phyloP scores from a whole-genome alignment of 495 filamentous ascomycete species.

The Bathelium albidoporum region DNA sequence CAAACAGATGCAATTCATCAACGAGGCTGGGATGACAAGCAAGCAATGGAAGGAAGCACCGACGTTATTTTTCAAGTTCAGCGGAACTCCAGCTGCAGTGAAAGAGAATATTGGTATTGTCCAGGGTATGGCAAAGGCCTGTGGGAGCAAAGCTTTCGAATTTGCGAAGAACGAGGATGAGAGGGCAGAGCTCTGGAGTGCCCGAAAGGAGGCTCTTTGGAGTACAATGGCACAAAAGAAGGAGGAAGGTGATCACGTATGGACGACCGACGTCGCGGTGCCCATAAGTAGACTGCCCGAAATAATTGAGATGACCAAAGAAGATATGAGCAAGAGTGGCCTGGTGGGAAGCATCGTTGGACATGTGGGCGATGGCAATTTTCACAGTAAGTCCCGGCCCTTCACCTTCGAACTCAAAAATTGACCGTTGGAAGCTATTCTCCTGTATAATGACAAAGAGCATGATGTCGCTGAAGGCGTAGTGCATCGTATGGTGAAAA shows the following conservation, averaged over 20 bases:
- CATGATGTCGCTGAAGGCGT: conserved; percentile 54
- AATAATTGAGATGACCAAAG: conserved; percentile 71
- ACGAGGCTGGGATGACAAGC: conserved; percentile 61
- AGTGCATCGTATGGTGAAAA: conserved; percentile 75
- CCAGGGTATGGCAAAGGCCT: conserved; percentile 49
- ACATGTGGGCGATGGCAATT: conserved; percentile 78
- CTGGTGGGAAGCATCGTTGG: conserved; percentile 66
- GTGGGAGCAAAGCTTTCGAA: conserved; percentile 61
- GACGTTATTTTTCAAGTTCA: conserved; percentile 93
- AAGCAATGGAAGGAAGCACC: conserved; percentile 67
- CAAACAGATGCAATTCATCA: conserved; percentile 89
- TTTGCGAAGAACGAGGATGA: conserved; percentile 64
- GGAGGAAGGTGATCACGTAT: conserved; percentile 53
- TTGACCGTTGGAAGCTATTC: conserved; percentile 37
- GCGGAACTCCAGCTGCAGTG: conserved; percentile 61
- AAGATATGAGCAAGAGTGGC: conserved; percentile 55
- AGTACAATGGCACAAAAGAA: conserved; percentile 52
- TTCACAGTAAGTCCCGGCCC: conserved; percentile 48
- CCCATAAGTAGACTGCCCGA: conserved; percentile 61
- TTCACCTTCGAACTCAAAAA: neutral
- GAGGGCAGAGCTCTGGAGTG: conserved; percentile 71
- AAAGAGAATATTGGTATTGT: conserved; percentile 76
- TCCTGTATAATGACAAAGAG: conserved; percentile 61
- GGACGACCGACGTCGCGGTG: conserved; percentile 79
- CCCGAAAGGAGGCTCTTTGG: conserved; percentile 61